These are phyloP conservation scores for Ottelia alismoides DNA, from an alignment of 106 monocot species.

Conservation along the genomic window DNA sequence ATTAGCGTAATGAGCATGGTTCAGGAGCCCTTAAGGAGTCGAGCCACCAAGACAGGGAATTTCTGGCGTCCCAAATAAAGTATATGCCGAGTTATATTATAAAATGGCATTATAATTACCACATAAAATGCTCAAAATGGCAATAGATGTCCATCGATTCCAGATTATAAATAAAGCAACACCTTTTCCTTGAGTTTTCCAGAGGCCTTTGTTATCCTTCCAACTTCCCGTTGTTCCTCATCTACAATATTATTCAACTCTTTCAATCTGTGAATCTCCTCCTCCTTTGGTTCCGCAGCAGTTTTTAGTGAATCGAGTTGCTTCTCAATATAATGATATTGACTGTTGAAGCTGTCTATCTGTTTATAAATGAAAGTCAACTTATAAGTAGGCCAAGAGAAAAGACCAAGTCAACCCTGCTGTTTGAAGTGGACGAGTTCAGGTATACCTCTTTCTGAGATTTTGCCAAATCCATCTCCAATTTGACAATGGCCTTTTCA, in stretches of 20 bases:
- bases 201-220: constrained; percentile 51
- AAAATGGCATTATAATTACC: not conserved
- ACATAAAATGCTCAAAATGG: not conserved
- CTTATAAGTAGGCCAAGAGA: too few relatives aligned
- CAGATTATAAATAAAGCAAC: not conserved
- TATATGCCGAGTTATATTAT: too few relatives aligned
- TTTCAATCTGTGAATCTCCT: constrained; percentile 57
- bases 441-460: constrained; percentile 62
- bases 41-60: too few relatives aligned
- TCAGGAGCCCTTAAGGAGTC: too few relatives aligned
- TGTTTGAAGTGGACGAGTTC: too few relatives aligned
- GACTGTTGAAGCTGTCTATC: constrained; percentile 60
- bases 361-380: constrained; percentile 22
- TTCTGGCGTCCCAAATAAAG: too few relatives aligned
- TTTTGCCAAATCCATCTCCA: constrained; percentile 86
- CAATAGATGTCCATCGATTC: not conserved
- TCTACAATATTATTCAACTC: constrained; percentile 47
- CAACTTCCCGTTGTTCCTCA: constrained; percentile 54
- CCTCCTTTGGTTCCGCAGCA: constrained; percentile 56
- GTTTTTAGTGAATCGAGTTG: constrained; percentile 50
- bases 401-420: too few relatives aligned
- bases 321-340: constrained; percentile 57
- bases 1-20: too few relatives aligned
- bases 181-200: constrained; percentile 66
- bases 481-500: constrained; percentile 37